Evolutionary conservation across 805 yeast genomes (phyloP), one percentile per base, ranked within the genome.

Genomic region (Pichia thaimueangensis): DNA sequence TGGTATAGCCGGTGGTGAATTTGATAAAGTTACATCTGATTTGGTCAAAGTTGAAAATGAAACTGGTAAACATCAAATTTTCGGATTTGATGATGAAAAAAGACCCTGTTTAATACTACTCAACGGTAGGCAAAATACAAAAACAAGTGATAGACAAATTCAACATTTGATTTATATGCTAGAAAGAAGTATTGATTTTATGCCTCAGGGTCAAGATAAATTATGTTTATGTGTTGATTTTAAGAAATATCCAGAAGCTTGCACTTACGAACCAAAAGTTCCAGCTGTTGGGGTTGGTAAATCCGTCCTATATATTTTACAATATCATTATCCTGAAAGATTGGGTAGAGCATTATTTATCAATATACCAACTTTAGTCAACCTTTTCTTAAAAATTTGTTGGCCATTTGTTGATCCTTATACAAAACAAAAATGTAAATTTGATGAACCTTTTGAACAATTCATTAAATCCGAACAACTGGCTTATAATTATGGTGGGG

Each of bases 101-200:
- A 76, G 98, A 58, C 97, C 98, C 6, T 91, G 96, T 57, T 68
- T 93, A 36, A 87, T 88, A 60, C 70, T 93, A 57, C 78, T 82
- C 58, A 93, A 91, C 2, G 97, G 97, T n/a, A 76, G 95, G 56
- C 98, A 93, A 65, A 93, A 93, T 67, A 93, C 98, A n/a, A 84
- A 86, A 55, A 76, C 96, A 1, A 77, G 93, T 2, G 80, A 78
- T 46, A 75, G 89, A 54, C 98, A 93, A 59, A 95, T 93, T 20
- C 95, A 93, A 64, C 96, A 86, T 60, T 69, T 93, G 60, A 96
- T 93, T 7, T 91, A 73, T 67, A 83, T 86, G 94, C 71, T 93
- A 42, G 98, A 93, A 62, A 74, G 87, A 45, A 95, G 86, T 36
- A 88, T 91, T 41, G 94, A 87, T 60, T 85, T 75, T 61, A 91